phyloP scores from a whole-genome alignment of 106 monocot genomes.

The Dendrobium nobile region DNA sequence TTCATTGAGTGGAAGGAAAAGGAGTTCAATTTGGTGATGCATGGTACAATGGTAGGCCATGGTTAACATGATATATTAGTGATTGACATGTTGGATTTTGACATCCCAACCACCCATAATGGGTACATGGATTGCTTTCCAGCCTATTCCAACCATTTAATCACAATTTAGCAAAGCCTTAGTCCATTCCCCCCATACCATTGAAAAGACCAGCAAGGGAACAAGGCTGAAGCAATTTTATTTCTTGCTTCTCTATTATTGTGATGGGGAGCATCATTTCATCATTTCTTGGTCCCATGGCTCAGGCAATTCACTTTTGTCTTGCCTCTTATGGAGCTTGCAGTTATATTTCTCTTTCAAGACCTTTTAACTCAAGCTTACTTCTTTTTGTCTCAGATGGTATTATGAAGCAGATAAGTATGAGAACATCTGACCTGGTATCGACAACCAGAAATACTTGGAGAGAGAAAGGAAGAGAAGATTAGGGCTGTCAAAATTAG shows the following conservation, averaged over 20 bases:
- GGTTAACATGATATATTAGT: neutral
- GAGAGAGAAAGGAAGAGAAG: too few species aligned
- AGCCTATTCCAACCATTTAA: neutral
- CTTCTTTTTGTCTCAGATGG: too few species aligned
- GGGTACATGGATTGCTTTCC: neutral
- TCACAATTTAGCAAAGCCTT: neutral
- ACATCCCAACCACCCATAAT: neutral
- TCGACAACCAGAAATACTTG: too few species aligned
- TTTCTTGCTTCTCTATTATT: neutral
- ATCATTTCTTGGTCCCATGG: neutral
- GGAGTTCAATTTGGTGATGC: neutral
- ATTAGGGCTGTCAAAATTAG: too few species aligned
- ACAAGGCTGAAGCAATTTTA: neutral
- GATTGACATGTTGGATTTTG: neutral
- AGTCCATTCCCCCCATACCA: too few species aligned
- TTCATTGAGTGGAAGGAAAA: neutral
- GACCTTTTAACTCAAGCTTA: too few species aligned
- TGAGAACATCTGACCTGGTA: too few species aligned
- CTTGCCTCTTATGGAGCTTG: too few species aligned
- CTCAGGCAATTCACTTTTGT: neutral
- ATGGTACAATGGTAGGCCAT: conserved; percentile 3
- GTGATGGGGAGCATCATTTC: neutral
- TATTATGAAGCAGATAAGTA: too few species aligned
- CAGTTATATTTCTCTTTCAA: too few species aligned
- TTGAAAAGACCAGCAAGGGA: too few species aligned